Conservation (phyloP, 2,329 filamentous ascomycete species). For the Cladophialophora exuberans region DNA sequence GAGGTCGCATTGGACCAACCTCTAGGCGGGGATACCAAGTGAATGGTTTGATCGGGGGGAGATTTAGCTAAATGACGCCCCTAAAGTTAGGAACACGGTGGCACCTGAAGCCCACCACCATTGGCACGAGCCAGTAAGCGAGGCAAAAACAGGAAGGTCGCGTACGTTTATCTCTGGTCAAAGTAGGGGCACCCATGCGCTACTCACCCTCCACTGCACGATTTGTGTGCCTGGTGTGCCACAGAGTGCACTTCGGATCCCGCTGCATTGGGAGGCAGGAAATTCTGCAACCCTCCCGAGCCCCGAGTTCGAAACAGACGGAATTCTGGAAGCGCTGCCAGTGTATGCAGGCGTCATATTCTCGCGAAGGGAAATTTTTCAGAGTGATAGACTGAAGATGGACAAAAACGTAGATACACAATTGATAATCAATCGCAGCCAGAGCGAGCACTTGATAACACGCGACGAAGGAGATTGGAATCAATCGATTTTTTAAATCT, state of each 20-base stretch:
- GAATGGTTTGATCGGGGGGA: too few relatives aligned
- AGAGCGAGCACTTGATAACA: too few relatives aligned
- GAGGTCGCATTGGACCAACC: too few relatives aligned
- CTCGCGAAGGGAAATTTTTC: too few relatives aligned
- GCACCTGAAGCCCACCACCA: too few relatives aligned
- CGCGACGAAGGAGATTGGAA: neutral
- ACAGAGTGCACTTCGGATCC: too few relatives aligned
- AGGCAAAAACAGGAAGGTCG: constrained; percentile 12
- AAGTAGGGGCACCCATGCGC: constrained; percentile 3
- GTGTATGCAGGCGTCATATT: too few relatives aligned
- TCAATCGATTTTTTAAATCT: constrained; percentile 2
- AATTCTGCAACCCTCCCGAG: neutral
- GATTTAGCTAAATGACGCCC: neutral
- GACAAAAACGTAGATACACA: too few relatives aligned
- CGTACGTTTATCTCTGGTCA: neutral
- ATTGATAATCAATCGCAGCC: neutral
- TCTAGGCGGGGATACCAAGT: too few relatives aligned
- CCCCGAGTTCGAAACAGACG: neutral
- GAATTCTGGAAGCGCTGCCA: too few relatives aligned
- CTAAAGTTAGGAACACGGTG: neutral
- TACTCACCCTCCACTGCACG: neutral
- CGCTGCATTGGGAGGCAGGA: neutral
- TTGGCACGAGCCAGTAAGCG: constrained; percentile 4
- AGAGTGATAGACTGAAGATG: too few relatives aligned
- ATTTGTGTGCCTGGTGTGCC: constrained; percentile 1